A percentile compares a stretch with the other conserved stretches of the same genome.
phyloP scores from a whole-genome alignment of 75 land plant genomes.

The Isoetes taiwanensis region DNA sequence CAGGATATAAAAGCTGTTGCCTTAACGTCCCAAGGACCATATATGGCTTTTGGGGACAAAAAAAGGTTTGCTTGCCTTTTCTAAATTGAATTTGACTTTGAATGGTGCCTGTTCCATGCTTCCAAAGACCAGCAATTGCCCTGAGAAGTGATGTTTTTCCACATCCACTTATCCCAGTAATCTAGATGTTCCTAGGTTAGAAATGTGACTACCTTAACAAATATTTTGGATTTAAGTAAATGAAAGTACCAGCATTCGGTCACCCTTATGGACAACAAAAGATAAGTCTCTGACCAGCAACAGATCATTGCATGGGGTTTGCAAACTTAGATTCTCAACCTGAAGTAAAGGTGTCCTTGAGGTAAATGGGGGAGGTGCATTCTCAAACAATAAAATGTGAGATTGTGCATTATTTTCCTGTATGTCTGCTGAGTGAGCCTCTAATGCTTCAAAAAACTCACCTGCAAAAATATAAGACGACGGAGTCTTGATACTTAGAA shows the following conservation, averaged over 20 bases:
- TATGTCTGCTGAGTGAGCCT: background rate
- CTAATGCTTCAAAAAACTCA: background rate
- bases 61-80: too few relatives aligned
- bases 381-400: background rate
- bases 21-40: slow-evolving; percentile 3
- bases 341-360: background rate
- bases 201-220: too few relatives aligned
- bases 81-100: too few relatives aligned
- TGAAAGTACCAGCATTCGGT: background rate
- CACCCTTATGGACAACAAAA: background rate
- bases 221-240: too few relatives aligned
- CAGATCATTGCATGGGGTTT: background rate
- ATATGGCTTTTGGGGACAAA: background rate
- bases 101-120: background rate
- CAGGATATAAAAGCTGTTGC: slow-evolving; percentile 2
- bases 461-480: too few relatives aligned
- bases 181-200: too few relatives aligned
- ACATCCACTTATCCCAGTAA: background rate
- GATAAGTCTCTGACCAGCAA: background rate
- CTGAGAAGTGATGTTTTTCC: slow-evolving; percentile 3
- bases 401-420: background rate
- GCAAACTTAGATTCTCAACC: background rate
- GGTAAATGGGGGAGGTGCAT: too few relatives aligned
- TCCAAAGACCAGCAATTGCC: slow-evolving; percentile 5
- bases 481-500: too few relatives aligned